Evolutionary conservation across 75 land plant genomes (phyloP).

Genomic region (Cupressus sempervirens): DNA sequence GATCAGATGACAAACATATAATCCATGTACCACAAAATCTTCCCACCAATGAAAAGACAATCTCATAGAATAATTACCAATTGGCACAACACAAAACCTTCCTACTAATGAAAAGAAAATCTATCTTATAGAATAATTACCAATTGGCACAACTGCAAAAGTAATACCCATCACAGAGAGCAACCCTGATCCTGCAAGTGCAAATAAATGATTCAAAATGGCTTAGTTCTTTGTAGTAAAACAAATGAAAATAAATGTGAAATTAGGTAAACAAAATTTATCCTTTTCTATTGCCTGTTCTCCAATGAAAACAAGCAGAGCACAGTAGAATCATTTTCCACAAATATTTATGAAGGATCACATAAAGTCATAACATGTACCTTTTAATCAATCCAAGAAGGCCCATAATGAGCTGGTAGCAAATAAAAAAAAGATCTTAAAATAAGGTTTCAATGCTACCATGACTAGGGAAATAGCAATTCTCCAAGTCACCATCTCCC

Average conservation of each 20-base stretch:
- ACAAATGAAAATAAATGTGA: neutral
- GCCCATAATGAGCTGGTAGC: too few species aligned
- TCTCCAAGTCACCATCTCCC: too few species aligned
- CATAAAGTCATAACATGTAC: neutral
- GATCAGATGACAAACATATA: neutral
- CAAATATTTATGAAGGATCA: neutral
- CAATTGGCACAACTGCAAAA: constrained; percentile 31
- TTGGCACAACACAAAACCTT: constrained; percentile 17
- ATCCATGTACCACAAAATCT: neutral
- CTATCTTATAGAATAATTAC: constrained; percentile 4
- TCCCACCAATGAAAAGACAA: neutral
- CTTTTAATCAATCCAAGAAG: neutral
- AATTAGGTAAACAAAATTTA: neutral
- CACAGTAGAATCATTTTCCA: neutral
- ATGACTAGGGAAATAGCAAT: too few species aligned
- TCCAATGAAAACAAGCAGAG: neutral
- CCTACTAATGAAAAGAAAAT: neutral
- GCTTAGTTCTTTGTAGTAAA: neutral
- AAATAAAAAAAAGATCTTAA: too few species aligned
- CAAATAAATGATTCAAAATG: constrained; percentile 8
- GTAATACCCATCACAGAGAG: constrained; percentile 44
- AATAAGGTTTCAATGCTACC: too few species aligned
- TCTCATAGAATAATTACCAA: constrained; percentile 13
- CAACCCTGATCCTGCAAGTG: constrained; percentile 39
- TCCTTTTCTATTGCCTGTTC: neutral